These are phyloP conservation scores for Ophiostoma triangulosporum DNA, from an alignment of 2,329 filamentous ascomycete species.

Conservation along the genomic window DNA sequence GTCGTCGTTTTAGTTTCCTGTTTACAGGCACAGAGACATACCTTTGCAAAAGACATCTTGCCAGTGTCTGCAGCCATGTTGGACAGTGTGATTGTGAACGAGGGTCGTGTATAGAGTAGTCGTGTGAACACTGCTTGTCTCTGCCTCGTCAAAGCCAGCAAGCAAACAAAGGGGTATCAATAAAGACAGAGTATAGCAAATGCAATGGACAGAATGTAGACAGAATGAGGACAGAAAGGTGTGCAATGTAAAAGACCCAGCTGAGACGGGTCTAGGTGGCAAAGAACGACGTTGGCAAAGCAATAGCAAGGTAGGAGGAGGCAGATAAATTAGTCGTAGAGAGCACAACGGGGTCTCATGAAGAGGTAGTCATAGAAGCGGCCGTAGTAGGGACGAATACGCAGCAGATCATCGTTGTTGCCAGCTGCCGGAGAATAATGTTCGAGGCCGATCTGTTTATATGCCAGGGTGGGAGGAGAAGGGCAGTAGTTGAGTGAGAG, in stretches of 20 bases:
- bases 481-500: neutral
- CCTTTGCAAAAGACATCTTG: constrained; percentile 66
- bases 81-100: constrained; percentile 18
- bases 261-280: neutral
- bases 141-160: neutral
- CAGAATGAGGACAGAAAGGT: neutral
- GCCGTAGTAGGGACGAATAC: neutral
- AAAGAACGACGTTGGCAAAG: too few relatives aligned
- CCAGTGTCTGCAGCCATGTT: constrained; percentile 31
- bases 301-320: neutral
- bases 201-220: neutral
- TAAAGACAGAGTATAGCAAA: neutral
- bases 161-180: constrained; percentile 1
- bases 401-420: constrained; percentile 6
- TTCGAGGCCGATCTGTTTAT: neutral
- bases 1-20: too few relatives aligned
- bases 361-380: constrained; percentile 3
- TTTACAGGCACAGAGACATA: constrained; percentile 23
- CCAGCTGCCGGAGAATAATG: neutral
- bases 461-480: neutral
- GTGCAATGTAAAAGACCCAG: neutral
- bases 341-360: neutral
- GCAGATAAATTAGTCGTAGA: neutral
- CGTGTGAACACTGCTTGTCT: constrained; percentile 11
- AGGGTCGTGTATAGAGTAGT: neutral